A percentile compares a stretch with the other conserved stretches of the same genome.
Conservation (phyloP, 2,329 filamentous ascomycete species). For the Verticillium nubilum region DNA sequence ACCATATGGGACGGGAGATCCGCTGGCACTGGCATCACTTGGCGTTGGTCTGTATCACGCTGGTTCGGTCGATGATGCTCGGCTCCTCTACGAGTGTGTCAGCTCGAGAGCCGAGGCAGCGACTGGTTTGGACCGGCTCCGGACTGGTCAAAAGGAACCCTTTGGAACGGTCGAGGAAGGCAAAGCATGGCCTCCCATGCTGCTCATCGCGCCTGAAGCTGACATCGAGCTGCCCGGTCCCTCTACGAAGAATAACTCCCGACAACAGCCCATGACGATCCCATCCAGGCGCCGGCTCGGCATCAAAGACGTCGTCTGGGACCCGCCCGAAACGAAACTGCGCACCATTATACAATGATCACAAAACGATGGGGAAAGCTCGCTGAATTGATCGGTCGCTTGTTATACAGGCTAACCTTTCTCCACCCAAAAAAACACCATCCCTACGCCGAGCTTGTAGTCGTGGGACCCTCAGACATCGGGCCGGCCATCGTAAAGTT, state of each 20-base stretch:
- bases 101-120: conserved; percentile 27
- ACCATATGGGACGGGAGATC: conserved; percentile 62
- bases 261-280: conserved; percentile 11
- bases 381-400: neutral
- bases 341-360: conserved; percentile 2
- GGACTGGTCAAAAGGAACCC: neutral
- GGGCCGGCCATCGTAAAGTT: no score
- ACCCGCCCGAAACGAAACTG: conserved; percentile 23
- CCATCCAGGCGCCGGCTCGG: conserved; percentile 21
- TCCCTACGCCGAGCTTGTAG: neutral
- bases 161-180: conserved; percentile 10
- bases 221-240: conserved; percentile 14
- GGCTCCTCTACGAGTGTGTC: conserved; percentile 43
- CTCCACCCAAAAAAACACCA: neutral
- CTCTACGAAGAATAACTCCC: neutral
- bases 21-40: conserved; percentile 55
- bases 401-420: neutral
- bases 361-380: neutral
- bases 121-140: conserved; percentile 20
- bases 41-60: conserved; percentile 64
- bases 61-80: conserved; percentile 53
- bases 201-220: conserved; percentile 20
- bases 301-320: conserved; percentile 31
- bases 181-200: conserved; percentile 15
- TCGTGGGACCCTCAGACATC: neutral